phyloP scores from a whole-genome alignment of 1,284 basidiomycete genomes.

The Pterula multifida region DNA sequence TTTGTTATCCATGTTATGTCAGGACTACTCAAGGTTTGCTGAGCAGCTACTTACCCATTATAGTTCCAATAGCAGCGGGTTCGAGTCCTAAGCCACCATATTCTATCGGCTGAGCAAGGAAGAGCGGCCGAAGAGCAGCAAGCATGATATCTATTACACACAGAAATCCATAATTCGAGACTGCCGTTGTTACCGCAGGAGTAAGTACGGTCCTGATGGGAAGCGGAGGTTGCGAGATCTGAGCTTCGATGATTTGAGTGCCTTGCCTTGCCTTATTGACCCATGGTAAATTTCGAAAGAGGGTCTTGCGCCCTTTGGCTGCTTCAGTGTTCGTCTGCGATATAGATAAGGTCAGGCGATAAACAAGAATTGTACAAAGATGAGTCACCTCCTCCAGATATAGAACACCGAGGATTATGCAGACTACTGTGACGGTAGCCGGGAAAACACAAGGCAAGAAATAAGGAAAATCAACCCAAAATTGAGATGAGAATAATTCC shows the following conservation, averaged over 20 bases:
- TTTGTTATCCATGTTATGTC: background rate
- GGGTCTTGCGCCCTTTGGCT: background rate
- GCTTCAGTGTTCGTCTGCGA: slow-evolving; percentile 6
- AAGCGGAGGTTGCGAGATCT: slow-evolving; percentile 14
- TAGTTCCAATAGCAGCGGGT: slow-evolving; percentile 27
- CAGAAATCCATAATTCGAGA: slow-evolving; percentile 27
- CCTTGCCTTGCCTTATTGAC: background rate
- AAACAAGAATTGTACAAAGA: slow-evolving; percentile 8
- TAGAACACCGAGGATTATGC: slow-evolving; percentile 32
- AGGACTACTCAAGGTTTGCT: background rate
- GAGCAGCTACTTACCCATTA: slow-evolving; percentile 27
- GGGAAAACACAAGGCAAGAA: slow-evolving; percentile 51
- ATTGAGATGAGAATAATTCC: slow-evolving; percentile 28
- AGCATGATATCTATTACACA: slow-evolving; percentile 27
- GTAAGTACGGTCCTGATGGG: slow-evolving; percentile 22
- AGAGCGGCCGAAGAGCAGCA: slow-evolving; percentile 28
- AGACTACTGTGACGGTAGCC: slow-evolving; percentile 32
- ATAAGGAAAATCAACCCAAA: slow-evolving; percentile 52
- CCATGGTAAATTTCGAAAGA: background rate
- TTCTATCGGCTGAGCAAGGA: slow-evolving; percentile 28
- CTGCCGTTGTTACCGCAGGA: slow-evolving; percentile 25
- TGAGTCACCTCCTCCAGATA: slow-evolving; percentile 45
- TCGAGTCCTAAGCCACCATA: slow-evolving; percentile 29
- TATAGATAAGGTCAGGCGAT: background rate
- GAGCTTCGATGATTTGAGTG: background rate